phyloP scores from a whole-genome alignment of 2,329 filamentous ascomycete genomes.

The Knoxdaviesia capensis region DNA sequence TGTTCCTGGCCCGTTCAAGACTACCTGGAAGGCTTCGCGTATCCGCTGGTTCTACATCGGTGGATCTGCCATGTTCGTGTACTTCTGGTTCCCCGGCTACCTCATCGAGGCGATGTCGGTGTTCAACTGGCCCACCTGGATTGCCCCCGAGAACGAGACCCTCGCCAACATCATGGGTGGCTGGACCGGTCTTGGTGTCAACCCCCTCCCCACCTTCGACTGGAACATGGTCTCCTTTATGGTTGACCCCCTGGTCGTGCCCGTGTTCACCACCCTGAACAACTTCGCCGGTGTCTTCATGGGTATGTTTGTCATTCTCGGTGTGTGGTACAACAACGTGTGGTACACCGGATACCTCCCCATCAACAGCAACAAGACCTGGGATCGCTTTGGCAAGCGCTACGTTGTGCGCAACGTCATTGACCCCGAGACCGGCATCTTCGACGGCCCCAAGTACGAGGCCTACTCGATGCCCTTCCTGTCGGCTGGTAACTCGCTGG shows the following conservation, averaged over 20 bases:
- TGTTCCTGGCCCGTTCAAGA: slow-evolving; percentile 6
- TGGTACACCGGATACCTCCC: slow-evolving; percentile 18
- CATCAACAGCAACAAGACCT: slow-evolving; percentile 19
- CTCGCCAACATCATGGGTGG: slow-evolving; percentile 15
- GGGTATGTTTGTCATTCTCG: slow-evolving; percentile 11
- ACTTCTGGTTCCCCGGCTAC: slow-evolving; percentile 29
- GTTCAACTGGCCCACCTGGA: slow-evolving; percentile 32
- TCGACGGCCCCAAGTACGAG: slow-evolving; percentile 17
- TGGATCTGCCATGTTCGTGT: slow-evolving; percentile 25
- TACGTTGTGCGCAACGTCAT: slow-evolving; percentile 19
- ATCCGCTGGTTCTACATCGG: slow-evolving; percentile 21
- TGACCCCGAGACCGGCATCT: slow-evolving; percentile 22
- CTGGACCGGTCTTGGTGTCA: slow-evolving; percentile 17
- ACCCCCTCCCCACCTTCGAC: slow-evolving; percentile 18
- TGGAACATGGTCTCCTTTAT: slow-evolving; percentile 15
- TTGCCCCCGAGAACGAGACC: slow-evolving; percentile 18
- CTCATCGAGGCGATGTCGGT: slow-evolving; percentile 22
- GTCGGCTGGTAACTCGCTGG: slow-evolving; percentile 13
- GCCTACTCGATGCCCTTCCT: slow-evolving; percentile 21
- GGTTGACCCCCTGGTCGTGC: slow-evolving; percentile 16
- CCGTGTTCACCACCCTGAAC: slow-evolving; percentile 17
- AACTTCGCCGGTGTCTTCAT: slow-evolving; percentile 12
- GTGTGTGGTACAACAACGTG: slow-evolving; percentile 13
- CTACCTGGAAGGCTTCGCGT: slow-evolving; percentile 10
- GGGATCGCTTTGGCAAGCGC: slow-evolving; percentile 15